Percentiles rank a stretch among this genome's conserved stretches.
Evolutionary conservation across 169 alveolate genomes (phyloP).

Genomic region (Neospora caninum): DNA sequence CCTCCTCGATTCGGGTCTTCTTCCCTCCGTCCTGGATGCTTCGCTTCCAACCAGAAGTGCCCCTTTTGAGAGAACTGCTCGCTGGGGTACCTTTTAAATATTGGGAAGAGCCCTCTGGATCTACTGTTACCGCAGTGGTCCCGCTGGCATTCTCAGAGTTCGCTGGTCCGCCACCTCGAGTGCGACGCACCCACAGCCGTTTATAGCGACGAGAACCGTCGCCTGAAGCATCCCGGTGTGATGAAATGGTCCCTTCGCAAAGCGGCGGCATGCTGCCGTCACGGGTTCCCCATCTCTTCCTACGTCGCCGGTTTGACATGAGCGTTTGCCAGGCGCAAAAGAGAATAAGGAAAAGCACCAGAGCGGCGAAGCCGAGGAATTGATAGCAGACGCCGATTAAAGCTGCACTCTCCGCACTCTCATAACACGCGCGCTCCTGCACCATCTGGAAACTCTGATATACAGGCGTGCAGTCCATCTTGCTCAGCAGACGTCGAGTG

Average conservation of each 20-base stretch:
- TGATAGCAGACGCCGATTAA: not conserved
- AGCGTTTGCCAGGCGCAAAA: not conserved
- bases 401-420: not conserved
- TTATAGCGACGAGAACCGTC: not conserved
- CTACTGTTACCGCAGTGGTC: not conserved
- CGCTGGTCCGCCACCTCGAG: not conserved
- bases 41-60: too few relatives aligned
- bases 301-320: not conserved
- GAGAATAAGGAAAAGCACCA: not conserved
- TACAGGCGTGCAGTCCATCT: conserved; percentile 16
- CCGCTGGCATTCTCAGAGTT: not conserved
- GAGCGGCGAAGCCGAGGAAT: not conserved
- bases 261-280: not conserved
- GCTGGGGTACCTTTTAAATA: too few relatives aligned
- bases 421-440: not conserved
- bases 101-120: not conserved
- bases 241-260: not conserved
- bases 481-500: not conserved
- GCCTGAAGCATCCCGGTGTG: not conserved
- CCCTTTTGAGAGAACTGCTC: too few relatives aligned
- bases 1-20: not conserved
- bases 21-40: not conserved
- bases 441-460: not conserved
- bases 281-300: not conserved
- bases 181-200: not conserved